These are phyloP conservation scores for Ustilago esculenta DNA, from an alignment of 1,284 basidiomycete genomes.

Conservation along the genomic window DNA sequence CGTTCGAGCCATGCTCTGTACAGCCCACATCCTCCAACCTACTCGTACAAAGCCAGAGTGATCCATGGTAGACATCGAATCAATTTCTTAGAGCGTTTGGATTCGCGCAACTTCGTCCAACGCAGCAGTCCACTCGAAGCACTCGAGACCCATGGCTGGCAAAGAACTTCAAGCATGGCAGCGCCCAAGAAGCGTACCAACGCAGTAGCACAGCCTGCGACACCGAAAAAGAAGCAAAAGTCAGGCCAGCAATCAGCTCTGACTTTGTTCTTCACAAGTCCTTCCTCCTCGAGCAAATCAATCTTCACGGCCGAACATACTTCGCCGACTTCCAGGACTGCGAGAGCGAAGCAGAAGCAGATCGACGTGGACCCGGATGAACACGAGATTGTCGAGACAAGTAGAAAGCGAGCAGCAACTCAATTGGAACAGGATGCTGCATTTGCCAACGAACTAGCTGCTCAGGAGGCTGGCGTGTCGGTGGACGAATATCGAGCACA, in stretches of 20 bases:
- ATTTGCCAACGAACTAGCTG: constrained; percentile 39
- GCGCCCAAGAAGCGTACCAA: constrained; percentile 33
- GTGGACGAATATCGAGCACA: constrained; percentile 15
- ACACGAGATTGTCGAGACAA: background rate
- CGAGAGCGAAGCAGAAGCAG: constrained; percentile 20
- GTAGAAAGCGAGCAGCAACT: background rate
- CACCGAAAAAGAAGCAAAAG: constrained; percentile 38
- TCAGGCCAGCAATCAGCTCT: constrained; percentile 29
- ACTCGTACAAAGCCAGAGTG: no score
- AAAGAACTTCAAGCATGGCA: no score
- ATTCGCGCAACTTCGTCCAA: no score
- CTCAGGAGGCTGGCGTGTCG: constrained; percentile 22
- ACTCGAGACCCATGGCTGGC: no score
- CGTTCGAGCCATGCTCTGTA: no score
- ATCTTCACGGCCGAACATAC: constrained; percentile 6
- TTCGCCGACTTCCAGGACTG: constrained; percentile 9
- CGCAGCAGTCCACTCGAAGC: no score
- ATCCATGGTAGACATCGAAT: no score
- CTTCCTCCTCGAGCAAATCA: constrained; percentile 14
- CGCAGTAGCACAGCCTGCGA: constrained; percentile 20
- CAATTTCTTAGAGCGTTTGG: no score
- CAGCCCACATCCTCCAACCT: no score
- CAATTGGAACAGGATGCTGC: constrained; percentile 41
- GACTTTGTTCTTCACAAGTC: constrained; percentile 46
- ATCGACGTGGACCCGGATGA: background rate